A percentile compares a stretch with the other conserved stretches of the same genome.
phyloP scores from a whole-genome alignment of 805 yeast genomes.

The Cyberlindnera nakhonratchasimensis region DNA sequence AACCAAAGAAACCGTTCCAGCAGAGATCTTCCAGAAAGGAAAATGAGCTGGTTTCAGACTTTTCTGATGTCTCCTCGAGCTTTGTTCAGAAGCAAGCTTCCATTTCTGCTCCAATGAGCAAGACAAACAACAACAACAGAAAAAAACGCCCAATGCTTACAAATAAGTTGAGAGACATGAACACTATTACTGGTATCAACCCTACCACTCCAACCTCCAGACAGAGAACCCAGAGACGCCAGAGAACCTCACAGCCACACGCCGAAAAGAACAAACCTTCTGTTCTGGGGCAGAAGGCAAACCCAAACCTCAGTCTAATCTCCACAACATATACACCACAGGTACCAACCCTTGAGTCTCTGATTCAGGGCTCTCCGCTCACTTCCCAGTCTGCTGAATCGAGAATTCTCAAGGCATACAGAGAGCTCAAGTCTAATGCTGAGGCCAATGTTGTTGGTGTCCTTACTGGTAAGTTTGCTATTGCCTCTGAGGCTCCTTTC shows the following conservation, averaged over 20 bases:
- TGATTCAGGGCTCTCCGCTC: slow-evolving; percentile 16
- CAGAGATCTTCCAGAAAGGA: background rate
- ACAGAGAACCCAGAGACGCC: slow-evolving; percentile 9
- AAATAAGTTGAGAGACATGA: slow-evolving; percentile 9
- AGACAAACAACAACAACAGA: background rate
- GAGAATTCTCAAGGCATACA: slow-evolving; percentile 23
- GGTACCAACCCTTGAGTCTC: slow-evolving; percentile 15
- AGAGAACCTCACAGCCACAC: slow-evolving; percentile 1
- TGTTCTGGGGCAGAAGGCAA: background rate
- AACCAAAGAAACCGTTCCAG: slow-evolving; percentile 8
- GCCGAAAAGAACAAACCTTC: background rate
- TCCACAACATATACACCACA: slow-evolving; percentile 20
- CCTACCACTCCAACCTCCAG: slow-evolving; percentile 6
- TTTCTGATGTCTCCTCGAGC: slow-evolving; percentile 1
- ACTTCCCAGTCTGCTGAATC: slow-evolving; percentile 23
- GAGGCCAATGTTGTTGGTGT: slow-evolving; percentile 18
- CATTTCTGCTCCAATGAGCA: background rate
- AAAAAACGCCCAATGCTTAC: slow-evolving; percentile 7
- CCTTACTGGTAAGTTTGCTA: slow-evolving; percentile 19
- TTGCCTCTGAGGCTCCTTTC: slow-evolving; percentile 6
- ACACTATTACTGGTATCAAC: slow-evolving; percentile 4
- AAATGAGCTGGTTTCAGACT: background rate
- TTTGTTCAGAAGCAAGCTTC: slow-evolving; percentile 1
- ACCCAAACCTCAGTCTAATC: slow-evolving; percentile 22
- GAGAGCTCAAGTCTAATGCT: slow-evolving; percentile 13